Percentiles rank a stretch among this genome's conserved stretches.
Conservation (phyloP, 2,329 filamentous ascomycete genomes). For the Tolypocladium album region DNA sequence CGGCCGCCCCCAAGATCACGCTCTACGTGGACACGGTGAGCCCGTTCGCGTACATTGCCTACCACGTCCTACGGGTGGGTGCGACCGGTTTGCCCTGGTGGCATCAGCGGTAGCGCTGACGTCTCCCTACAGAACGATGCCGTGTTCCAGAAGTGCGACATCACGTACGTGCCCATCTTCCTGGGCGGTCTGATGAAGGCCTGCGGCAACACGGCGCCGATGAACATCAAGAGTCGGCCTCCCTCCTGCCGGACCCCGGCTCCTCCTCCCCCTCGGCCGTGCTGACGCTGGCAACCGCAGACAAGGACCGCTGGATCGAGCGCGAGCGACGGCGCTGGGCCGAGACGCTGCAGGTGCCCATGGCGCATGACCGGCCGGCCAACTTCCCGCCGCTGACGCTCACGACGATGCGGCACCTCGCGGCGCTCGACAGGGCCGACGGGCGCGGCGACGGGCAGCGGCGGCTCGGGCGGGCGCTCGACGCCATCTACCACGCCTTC, state of each 20-base stretch:
- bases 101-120: neutral
- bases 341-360: constrained; percentile 21
- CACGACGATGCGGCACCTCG: constrained; percentile 22
- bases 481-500: constrained; percentile 19
- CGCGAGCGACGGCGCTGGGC: constrained; percentile 21
- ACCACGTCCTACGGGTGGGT: constrained; percentile 25
- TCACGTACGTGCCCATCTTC: constrained; percentile 26
- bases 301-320: constrained; percentile 27
- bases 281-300: constrained; percentile 7
- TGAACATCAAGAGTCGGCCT: constrained; percentile 22
- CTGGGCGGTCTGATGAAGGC: constrained; percentile 26
- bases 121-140: constrained; percentile 13
- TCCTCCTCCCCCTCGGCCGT: neutral
- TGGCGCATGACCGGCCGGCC: constrained; percentile 15
- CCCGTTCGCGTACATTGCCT: constrained; percentile 27
- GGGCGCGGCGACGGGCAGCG: constrained; percentile 5
- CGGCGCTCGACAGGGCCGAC: constrained; percentile 12
- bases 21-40: constrained; percentile 28
- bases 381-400: constrained; percentile 26
- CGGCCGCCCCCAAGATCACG: constrained; percentile 18
- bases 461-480: constrained; percentile 16
- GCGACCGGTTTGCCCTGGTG: neutral
- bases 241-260: neutral
- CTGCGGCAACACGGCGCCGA: constrained; percentile 23
- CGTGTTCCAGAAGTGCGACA: constrained; percentile 16